Evolutionary conservation across 768 basidiomycete species (phyloP).

Genomic region (Heimioporus sp.): DNA sequence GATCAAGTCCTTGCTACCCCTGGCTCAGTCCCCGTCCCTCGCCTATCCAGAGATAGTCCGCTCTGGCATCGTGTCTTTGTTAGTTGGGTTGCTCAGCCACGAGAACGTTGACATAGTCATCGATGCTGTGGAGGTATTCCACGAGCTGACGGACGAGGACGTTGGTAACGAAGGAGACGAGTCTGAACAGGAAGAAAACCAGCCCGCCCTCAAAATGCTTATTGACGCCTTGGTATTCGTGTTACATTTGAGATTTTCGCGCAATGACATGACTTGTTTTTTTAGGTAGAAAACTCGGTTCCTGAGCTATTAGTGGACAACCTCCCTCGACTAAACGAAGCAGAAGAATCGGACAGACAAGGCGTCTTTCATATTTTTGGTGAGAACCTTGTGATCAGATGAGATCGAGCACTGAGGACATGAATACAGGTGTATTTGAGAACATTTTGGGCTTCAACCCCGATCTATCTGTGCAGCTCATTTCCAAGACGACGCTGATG

Average conservation of each 20-base stretch:
- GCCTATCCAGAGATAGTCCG: constrained; percentile 90
- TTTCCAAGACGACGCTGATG: constrained; percentile 72
- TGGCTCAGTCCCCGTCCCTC: constrained; percentile 78
- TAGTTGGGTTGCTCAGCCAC: constrained; percentile 87
- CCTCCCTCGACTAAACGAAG: constrained; percentile 82
- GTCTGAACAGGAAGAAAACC: constrained; percentile 55
- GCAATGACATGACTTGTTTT: constrained; percentile 5
- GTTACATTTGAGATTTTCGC: not conserved
- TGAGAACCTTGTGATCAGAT: constrained; percentile 25
- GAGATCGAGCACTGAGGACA: not conserved
- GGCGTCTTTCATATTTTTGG: constrained; percentile 94
- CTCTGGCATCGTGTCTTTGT: constrained; percentile 63
- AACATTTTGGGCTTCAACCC: constrained; percentile 89
- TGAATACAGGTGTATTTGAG: constrained; percentile 79
- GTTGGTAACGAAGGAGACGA: constrained; percentile 77
- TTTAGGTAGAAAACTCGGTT: constrained; percentile 77
- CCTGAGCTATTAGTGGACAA: constrained; percentile 91
- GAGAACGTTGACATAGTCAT: constrained; percentile 98
- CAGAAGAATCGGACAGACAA: constrained; percentile 86
- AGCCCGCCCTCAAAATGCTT: constrained; percentile 70
- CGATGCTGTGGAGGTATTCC: constrained; percentile 87
- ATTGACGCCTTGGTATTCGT: constrained; percentile 71
- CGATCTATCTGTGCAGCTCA: constrained; percentile 63
- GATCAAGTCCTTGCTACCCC: constrained; percentile 82
- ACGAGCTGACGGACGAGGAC: constrained; percentile 96